Evolutionary conservation across 805 yeast genomes (phyloP), one percentile per base, ranked within the genome.

Genomic region (Kuraishia ogatae): DNA sequence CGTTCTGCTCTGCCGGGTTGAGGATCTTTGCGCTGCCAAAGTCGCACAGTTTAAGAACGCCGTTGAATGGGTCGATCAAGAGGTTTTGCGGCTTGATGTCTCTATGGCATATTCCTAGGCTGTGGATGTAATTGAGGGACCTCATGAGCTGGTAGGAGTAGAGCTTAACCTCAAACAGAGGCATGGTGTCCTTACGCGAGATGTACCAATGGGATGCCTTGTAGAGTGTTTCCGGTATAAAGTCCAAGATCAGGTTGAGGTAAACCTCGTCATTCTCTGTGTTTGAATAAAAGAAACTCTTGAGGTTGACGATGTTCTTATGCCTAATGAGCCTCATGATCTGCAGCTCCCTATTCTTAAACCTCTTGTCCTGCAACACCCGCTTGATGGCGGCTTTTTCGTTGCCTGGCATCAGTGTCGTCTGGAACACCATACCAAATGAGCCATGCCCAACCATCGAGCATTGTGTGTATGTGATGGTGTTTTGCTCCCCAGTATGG

Each of bases 371-470:
- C 68, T 94, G 98, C 24, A 93, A 77, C n/a, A 94, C 99, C 62
- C 96, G 82, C 71, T 94, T 94, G 66, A 94, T 90, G 53, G 99
- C 99, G 20, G 93, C 96, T 48, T 83, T 80, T 62, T 85, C 88
- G 57, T 87, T 83, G 22, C 87, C 78, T 19, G 93, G 91, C 58
- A 81, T 66, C 47, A 94, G 75, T 57, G 81, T 83, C 6, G 97
- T 90, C 61, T 89, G 94, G 67, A 90, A 91, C n/a, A 94, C 99
- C 39, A 91, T 92, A 2, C 99, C 99, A 73, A 94, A 94, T n/a
- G 98, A 92, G 11, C 99, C 99, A 70, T 89, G 96, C n/a, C 99
- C 99, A 48, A 93, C 94, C 79, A 92, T 91, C 61, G 89, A 87
- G 48, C 89, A 81, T 63, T 86, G 90, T 19, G 92, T 86, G 72